Base-by-base conservation (phyloP, 2,329 filamentous ascomycete genomes). In the Botryosphaeria dothidea region DNA sequence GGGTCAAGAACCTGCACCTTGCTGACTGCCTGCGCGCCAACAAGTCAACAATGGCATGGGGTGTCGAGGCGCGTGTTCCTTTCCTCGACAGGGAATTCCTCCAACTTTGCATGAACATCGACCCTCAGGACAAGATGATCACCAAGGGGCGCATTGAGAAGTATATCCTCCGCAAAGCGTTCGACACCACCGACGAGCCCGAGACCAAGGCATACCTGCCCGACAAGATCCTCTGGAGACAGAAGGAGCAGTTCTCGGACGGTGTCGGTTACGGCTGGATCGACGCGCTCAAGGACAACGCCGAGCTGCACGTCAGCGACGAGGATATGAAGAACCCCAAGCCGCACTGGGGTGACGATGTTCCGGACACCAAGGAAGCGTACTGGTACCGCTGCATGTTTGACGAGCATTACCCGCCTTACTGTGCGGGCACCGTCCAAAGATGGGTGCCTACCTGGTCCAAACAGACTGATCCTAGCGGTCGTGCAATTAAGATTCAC, bases 371-470 rank as follows among this genome's bases (percentile, higher is more conserved):
- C 75, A 99, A 99, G 86, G 95, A 99, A 82, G 95, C 93, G 81
- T 96, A 97, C 85, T 99, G 95, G 95, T 99, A 99, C 83, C 90
- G 95, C 73, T 86, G 83, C 78, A 98, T 99, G 94, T 99, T 98
- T 77, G 95, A 99, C 79, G 94, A 99, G 85, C 94, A 96, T 81
- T 99, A 98, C 87, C 95, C 95, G 52, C 86, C 89, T 65, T 90
- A 90, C 75, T 98, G 94, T 77, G 96, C 95, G 8, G 89, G 87
- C 66, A 99, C 95, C 7, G 95, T 99, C 62, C 91, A 92, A 91
- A 86, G 95, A 75, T 99, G 95, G 96, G 93, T 92, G 65, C 95
- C 95, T 29, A 99, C 92, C 41, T 99, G 95, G 95, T 96, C 92
- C 65, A 91, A 97, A 79, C 93, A 97, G 86, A 92, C 88, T 27